Percentiles rank a stretch among this genome's conserved stretches.
phyloP scores from a whole-genome alignment of 352 stramenopile species.

The Pythium phragmitis region DNA sequence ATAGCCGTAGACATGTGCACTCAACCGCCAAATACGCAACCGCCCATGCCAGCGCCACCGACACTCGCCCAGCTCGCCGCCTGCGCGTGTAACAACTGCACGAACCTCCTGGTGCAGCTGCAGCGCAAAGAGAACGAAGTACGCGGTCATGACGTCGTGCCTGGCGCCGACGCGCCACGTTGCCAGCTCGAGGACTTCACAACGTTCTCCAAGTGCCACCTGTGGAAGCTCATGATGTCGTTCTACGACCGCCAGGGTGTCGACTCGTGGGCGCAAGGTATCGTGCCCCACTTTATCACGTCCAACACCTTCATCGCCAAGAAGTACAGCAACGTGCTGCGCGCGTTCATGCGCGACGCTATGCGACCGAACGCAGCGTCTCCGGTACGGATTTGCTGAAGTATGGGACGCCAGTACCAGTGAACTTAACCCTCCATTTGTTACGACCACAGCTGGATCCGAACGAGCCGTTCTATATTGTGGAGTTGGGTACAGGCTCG shows the following conservation, averaged over 20 bases:
- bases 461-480: constrained; percentile 90
- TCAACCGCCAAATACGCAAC: constrained; percentile 3
- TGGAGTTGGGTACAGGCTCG: constrained; percentile 91
- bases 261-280: constrained; percentile 90
- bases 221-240: constrained; percentile 96
- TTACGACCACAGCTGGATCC: constrained; percentile 46
- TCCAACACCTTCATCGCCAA: constrained; percentile 95
- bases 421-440: not conserved
- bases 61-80: constrained; percentile 15
- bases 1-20: not conserved
- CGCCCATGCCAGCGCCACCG: constrained; percentile 1
- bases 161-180: constrained; percentile 28
- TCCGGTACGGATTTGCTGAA: constrained; percentile 21
- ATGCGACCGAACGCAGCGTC: constrained; percentile 31
- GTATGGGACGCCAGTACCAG: not conserved
- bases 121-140: constrained; percentile 57
- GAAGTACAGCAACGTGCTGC: constrained; percentile 78
- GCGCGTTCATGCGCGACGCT: constrained; percentile 67
- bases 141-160: constrained; percentile 25
- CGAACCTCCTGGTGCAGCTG: not conserved
- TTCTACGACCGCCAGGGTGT: constrained; percentile 89
- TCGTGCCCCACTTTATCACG: constrained; percentile 96
- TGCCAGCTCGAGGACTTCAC: constrained; percentile 90
- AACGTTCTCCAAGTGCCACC: constrained; percentile 82
- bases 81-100: not conserved